These are phyloP conservation scores for Hansfordia pulvinata DNA, from an alignment of 2,329 filamentous ascomycete genomes.

Conservation along the genomic window DNA sequence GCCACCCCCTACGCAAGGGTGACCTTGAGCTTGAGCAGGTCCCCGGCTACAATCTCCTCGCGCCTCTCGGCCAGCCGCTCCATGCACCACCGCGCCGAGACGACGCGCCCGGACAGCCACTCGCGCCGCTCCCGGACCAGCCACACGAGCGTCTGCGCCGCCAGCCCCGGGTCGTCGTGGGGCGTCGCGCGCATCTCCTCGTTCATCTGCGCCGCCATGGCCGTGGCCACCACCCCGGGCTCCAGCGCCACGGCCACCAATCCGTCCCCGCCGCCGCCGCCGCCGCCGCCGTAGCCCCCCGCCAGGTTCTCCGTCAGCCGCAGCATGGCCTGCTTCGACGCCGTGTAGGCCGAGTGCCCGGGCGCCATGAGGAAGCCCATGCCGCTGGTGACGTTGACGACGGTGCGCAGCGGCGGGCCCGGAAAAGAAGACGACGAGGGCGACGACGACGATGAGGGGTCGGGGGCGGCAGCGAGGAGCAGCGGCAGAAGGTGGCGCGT, in stretches of 20 bases:
- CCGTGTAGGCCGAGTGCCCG: conserved; percentile 26
- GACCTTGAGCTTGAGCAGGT: conserved; percentile 12
- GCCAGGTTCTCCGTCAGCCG: conserved; percentile 25
- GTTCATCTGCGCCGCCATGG: conserved; percentile 18
- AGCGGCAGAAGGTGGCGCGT: conserved; percentile 5
- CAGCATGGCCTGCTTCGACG: conserved; percentile 25
- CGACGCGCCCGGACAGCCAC: conserved; percentile 12
- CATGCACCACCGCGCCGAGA: conserved; percentile 13
- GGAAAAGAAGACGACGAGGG: no score
- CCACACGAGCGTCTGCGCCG: conserved; percentile 9
- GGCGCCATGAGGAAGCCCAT: conserved; percentile 19
- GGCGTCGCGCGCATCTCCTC: conserved; percentile 5
- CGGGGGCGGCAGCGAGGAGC: conserved; percentile 3
- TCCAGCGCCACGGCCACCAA: conserved; percentile 23
- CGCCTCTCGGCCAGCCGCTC: conserved; percentile 11
- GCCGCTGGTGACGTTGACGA: conserved; percentile 25
- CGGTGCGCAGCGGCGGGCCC: conserved; percentile 19
- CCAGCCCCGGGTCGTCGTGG: conserved; percentile 12
- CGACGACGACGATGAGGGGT: no score
- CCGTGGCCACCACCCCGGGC: conserved; percentile 26
- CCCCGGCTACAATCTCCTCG: conserved; percentile 10
- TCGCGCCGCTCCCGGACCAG: conserved; percentile 6
- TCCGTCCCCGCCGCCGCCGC: no score
- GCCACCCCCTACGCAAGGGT: no score
- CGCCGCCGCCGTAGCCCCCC: conserved; percentile 23